These are phyloP conservation scores for Thalassia testudinum DNA, from an alignment of 116 monocot species.

Conservation along the genomic window DNA sequence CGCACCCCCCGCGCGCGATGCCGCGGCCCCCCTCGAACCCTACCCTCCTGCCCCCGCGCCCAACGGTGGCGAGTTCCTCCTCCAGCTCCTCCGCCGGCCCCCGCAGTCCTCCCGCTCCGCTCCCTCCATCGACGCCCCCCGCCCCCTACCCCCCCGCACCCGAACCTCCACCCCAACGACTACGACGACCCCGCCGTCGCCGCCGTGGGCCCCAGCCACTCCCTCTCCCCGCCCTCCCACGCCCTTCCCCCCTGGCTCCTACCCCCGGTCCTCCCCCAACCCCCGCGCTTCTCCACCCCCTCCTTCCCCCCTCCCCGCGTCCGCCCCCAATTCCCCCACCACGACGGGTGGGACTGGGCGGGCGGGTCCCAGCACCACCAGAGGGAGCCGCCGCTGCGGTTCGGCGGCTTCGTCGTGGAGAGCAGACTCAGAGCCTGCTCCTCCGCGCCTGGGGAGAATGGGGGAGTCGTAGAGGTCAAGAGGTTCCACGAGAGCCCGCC, in stretches of 20 bases:
- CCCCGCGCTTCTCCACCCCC: not conserved
- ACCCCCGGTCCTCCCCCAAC: not conserved
- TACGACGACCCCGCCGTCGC: slow-evolving; percentile 26
- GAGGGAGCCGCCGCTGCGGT: not conserved
- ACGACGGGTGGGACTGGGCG: not conserved
- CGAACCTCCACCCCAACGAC: not conserved
- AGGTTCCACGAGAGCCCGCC: not conserved
- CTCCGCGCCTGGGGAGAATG: not conserved
- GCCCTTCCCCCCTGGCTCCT: not conserved
- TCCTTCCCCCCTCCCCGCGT: slow-evolving; percentile 8
- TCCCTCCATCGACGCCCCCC: not conserved
- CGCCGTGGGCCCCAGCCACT: slow-evolving; percentile 14
- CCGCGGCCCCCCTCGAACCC: not conserved
- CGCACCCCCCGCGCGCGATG: not conserved
- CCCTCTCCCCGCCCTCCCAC: slow-evolving; percentile 10
- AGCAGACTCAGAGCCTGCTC: not conserved
- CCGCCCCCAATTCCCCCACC: not conserved
- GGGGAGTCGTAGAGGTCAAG: not conserved
- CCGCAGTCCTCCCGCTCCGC: slow-evolving; percentile 1
- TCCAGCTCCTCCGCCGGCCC: slow-evolving; percentile 16
- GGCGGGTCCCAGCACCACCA: not conserved
- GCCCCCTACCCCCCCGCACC: not conserved
- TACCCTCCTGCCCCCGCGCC: slow-evolving; percentile 4
- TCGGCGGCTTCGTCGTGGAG: not conserved
- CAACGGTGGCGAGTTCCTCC: slow-evolving; percentile 18